Evolutionary conservation across 1,284 basidiomycete genomes (phyloP).

Genomic region (Cutaneotrichosporon sp.): DNA sequence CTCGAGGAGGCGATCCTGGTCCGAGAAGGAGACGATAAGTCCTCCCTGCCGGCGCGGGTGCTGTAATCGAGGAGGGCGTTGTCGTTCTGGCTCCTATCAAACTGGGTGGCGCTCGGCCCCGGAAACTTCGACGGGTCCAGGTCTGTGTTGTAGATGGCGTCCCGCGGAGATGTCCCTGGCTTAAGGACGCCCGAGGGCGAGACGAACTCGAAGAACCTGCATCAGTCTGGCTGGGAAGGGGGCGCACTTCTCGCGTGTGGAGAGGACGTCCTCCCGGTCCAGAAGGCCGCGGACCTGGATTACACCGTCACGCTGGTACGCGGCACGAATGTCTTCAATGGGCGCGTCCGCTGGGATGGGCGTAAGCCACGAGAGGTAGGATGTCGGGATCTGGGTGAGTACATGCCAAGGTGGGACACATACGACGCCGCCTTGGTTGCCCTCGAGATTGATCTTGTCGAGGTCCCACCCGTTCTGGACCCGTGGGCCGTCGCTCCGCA

Average conservation of each 20-base stretch:
- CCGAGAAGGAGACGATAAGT: constrained; percentile 16
- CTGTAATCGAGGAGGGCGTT: constrained; percentile 18
- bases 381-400: constrained; percentile 20
- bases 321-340: constrained; percentile 17
- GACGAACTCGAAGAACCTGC: constrained; percentile 21
- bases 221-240: not conserved
- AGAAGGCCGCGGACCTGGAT: constrained; percentile 23
- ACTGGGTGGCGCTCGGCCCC: constrained; percentile 2
- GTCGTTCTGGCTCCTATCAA: constrained; percentile 13
- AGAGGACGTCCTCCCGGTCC: constrained; percentile 13
- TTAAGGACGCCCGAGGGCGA: constrained; percentile 16
- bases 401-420: not conserved
- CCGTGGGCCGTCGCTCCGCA: constrained; percentile 16
- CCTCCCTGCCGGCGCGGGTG: constrained; percentile 8
- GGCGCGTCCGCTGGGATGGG: constrained; percentile 20
- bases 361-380: constrained; percentile 20
- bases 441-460: constrained; percentile 17
- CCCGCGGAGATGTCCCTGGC: constrained; percentile 13
- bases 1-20: constrained; percentile 13
- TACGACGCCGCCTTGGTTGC: constrained; percentile 23
- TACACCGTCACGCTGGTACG: constrained; percentile 25
- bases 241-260: not conserved
- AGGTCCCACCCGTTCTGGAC: constrained; percentile 8
- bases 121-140: constrained; percentile 1
- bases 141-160: constrained; percentile 18